Percentiles rank a stretch among this genome's conserved stretches.
Evolutionary conservation across 164 flowering plant genomes (phyloP).

Genomic region (Berberis thunbergii): DNA sequence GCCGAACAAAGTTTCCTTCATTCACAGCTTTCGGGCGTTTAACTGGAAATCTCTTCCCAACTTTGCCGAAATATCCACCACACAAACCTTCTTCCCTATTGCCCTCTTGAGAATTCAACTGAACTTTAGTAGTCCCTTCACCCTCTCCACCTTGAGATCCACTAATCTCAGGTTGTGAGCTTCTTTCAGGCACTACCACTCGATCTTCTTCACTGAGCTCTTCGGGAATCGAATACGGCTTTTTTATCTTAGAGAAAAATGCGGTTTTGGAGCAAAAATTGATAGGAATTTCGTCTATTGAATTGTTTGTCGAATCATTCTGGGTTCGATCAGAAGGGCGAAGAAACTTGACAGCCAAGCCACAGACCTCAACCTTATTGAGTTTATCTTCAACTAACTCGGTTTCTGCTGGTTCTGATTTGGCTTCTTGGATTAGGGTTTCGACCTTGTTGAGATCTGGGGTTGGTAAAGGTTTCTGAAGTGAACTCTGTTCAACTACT

Average conservation of each 20-base stretch:
- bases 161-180: slow-evolving; percentile 5
- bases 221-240: slow-evolving; percentile 24
- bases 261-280: slow-evolving; percentile 35
- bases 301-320: slow-evolving; percentile 4
- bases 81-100: neutral
- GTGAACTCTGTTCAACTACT: neutral
- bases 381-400: too few species aligned
- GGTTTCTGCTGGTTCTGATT: too few species aligned
- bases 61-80: neutral
- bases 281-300: slow-evolving; percentile 31
- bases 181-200: neutral
- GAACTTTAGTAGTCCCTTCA: neutral
- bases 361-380: neutral
- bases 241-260: slow-evolving; percentile 40
- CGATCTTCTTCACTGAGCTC: slow-evolving; percentile 9
- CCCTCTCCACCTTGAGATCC: neutral
- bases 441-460: slow-evolving; percentile 1
- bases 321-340: slow-evolving; percentile 10
- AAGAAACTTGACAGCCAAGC: slow-evolving; percentile 33
- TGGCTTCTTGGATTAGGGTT: too few species aligned
- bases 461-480: slow-evolving; percentile 8
- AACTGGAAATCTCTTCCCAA: slow-evolving; percentile 1
- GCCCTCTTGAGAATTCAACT: neutral
- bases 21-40: slow-evolving; percentile 32
- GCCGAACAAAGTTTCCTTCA: slow-evolving; percentile 88